Percentiles rank a stretch among this genome's conserved stretches.
These are phyloP conservation scores for Geotrichum fermentans DNA, from an alignment of 1,139 yeast genomes.

Conservation along the genomic window DNA sequence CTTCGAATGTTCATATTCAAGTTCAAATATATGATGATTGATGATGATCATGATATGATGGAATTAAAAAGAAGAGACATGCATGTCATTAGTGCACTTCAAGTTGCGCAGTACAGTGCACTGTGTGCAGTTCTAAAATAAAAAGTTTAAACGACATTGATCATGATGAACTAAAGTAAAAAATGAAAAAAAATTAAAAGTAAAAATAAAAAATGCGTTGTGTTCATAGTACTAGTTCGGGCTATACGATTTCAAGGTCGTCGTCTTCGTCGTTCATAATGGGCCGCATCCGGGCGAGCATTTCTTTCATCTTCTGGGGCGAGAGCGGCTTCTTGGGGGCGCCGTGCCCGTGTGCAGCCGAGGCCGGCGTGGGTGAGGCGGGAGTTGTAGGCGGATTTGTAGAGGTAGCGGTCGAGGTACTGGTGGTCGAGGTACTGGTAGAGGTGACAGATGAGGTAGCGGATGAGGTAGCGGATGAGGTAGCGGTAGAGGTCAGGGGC, in stretches of 20 bases:
- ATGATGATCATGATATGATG: too few species aligned
- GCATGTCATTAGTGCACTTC: too few species aligned
- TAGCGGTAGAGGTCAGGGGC: too few species aligned
- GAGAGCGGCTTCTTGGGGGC: neutral
- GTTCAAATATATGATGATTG: too few species aligned
- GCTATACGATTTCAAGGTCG: slow-evolving; percentile 11
- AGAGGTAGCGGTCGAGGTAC: neutral
- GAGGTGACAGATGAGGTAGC: too few species aligned
- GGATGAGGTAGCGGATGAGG: too few species aligned
- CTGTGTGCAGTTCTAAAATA: too few species aligned
- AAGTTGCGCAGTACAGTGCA: too few species aligned
- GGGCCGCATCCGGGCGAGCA: slow-evolving; percentile 1
- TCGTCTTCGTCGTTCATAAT: neutral
- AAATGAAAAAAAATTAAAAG: neutral
- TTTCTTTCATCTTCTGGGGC: slow-evolving; percentile 4
- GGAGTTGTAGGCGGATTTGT: neutral
- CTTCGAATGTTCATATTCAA: too few species aligned
- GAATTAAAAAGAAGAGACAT: too few species aligned
- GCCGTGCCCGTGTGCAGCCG: neutral
- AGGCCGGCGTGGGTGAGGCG: neutral
- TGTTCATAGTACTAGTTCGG: neutral
- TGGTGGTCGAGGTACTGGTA: neutral
- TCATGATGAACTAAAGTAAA: neutral
- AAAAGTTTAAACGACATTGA: too few species aligned
- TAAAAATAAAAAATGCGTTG: neutral